Conservation (phyloP, 371 early-diverging fungal species). For the Mucor saturninus region DNA sequence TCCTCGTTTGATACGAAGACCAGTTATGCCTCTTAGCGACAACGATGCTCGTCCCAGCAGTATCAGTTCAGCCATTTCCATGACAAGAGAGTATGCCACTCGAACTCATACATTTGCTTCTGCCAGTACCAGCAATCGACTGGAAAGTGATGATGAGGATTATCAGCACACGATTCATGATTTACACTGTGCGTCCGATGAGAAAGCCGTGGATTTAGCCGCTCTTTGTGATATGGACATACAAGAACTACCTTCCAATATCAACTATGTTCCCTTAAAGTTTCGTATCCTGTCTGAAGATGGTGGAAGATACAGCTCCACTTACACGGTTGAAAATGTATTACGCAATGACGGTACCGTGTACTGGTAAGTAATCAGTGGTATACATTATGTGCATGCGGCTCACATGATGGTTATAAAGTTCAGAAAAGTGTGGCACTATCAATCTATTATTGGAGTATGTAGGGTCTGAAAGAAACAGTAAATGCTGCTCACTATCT, state of each 20-base stretch:
- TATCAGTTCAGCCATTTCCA: slow-evolving; percentile 24
- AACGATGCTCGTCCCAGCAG: slow-evolving; percentile 11
- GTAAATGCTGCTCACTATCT: slow-evolving; percentile 14
- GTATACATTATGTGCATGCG: not conserved
- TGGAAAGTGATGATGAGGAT: not conserved
- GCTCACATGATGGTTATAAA: not conserved
- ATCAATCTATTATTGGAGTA: slow-evolving; percentile 21
- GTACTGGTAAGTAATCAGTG: slow-evolving; percentile 16
- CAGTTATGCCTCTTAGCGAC: not conserved
- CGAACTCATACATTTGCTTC: not conserved
- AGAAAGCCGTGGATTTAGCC: slow-evolving; percentile 18
- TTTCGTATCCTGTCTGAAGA: slow-evolving; percentile 19
- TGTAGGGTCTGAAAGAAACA: slow-evolving; percentile 3
- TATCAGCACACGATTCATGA: slow-evolving; percentile 3
- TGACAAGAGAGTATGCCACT: slow-evolving; percentile 6
- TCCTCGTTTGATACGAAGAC: slow-evolving; percentile 13
- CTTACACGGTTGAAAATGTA: slow-evolving; percentile 16
- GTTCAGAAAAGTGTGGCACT: slow-evolving; percentile 15
- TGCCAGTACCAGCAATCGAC: not conserved
- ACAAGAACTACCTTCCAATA: slow-evolving; percentile 1
- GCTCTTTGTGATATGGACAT: slow-evolving; percentile 4
- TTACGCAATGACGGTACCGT: slow-evolving; percentile 22
- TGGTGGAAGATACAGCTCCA: slow-evolving; percentile 23
- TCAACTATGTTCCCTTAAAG: slow-evolving; percentile 11
- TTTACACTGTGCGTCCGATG: slow-evolving; percentile 12